A percentile compares a stretch with the other conserved stretches of the same genome.
These are phyloP conservation scores for Chaetomium tenue DNA, from an alignment of 495 filamentous ascomycete genomes.

Conservation along the genomic window DNA sequence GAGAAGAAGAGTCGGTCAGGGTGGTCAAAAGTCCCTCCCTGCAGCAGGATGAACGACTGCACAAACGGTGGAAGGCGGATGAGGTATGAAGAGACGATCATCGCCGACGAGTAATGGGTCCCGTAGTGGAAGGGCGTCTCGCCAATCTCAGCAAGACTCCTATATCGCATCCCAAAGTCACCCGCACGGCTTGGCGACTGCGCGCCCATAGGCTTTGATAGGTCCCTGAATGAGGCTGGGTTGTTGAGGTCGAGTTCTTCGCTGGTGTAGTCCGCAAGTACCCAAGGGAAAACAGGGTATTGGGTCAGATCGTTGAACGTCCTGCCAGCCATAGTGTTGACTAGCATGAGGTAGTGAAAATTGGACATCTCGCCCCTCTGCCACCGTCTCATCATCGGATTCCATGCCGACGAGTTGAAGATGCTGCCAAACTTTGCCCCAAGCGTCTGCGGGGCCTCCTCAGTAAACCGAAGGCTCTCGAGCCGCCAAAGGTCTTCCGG, in stretches of 20 bases:
- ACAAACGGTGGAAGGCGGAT: slow-evolving; percentile 95
- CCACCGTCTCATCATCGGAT: slow-evolving; percentile 88
- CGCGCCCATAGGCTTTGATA: slow-evolving; percentile 97
- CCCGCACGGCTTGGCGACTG: slow-evolving; percentile 71
- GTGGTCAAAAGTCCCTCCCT: slow-evolving; percentile 95
- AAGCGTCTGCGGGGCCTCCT: slow-evolving; percentile 77
- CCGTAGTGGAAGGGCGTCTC: slow-evolving; percentile 94
- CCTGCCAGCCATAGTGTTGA: slow-evolving; percentile 94
- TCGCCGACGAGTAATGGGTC: slow-evolving; percentile 97
- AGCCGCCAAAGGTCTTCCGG: slow-evolving; percentile 79
- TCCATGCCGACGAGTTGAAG: slow-evolving; percentile 71
- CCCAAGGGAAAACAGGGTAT: slow-evolving; percentile 98
- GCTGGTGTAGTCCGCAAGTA: slow-evolving; percentile 92
- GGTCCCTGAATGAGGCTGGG: slow-evolving; percentile 79
- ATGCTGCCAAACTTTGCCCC: slow-evolving; percentile 94
- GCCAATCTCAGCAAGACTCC: slow-evolving; percentile 86
- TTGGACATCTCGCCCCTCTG: slow-evolving; percentile 93
- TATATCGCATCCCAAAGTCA: slow-evolving; percentile 79
- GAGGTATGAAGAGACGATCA: slow-evolving; percentile 96
- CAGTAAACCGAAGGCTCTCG: slow-evolving; percentile 76
- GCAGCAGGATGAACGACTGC: slow-evolving; percentile 92
- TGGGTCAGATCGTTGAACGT: slow-evolving; percentile 98
- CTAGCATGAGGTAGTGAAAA: slow-evolving; percentile 96
- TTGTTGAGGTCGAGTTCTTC: slow-evolving; percentile 88
- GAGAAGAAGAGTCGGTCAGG: slow-evolving; percentile 94